Conservation (phyloP, 2,329 filamentous ascomycete species). For the Cladosporium sphaerospermum region DNA sequence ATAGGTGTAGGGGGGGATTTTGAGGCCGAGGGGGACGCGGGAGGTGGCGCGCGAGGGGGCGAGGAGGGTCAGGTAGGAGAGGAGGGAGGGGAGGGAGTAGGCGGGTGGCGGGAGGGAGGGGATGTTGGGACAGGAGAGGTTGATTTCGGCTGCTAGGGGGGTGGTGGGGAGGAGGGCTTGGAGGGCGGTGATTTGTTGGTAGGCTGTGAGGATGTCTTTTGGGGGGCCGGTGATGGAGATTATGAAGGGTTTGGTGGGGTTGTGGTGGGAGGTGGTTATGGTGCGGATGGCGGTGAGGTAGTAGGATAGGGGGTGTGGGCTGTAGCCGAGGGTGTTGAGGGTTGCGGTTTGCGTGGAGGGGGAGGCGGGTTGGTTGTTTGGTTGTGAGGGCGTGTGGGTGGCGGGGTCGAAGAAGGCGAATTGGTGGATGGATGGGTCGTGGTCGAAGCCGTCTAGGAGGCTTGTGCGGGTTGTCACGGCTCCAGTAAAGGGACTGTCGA, state of each 20-base stretch:
- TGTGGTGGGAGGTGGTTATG: conserved; percentile 18
- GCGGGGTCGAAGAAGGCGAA: conserved; percentile 57
- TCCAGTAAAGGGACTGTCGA: conserved; percentile 57
- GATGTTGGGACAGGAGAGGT: conserved; percentile 75
- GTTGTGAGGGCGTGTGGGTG: conserved; percentile 24
- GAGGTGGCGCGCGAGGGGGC: conserved; percentile 2
- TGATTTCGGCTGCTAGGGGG: conserved; percentile 65
- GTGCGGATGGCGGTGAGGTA: conserved; percentile 53
- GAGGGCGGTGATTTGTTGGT: conserved; percentile 41
- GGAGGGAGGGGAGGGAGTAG: conserved; percentile 51
- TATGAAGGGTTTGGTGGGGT: conserved; percentile 53
- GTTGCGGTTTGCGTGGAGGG: conserved; percentile 15
- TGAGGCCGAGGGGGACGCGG: conserved; percentile 52
- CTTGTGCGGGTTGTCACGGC: conserved; percentile 70
- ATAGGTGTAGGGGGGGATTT: conserved; percentile 73
- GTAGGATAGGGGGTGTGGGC: conserved; percentile 52
- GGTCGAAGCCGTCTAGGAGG: conserved; percentile 57
- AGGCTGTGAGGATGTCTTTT: conserved; percentile 52
- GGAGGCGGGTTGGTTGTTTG: background rate
- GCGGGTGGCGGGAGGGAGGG: conserved; percentile 62
- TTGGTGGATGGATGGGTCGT: conserved; percentile 56
- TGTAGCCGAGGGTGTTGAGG: conserved; percentile 71
- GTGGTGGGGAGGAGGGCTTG: conserved; percentile 32
- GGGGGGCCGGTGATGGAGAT: conserved; percentile 64
- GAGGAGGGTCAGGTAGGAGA: conserved; percentile 50